Evolutionary conservation across 768 basidiomycete genomes (phyloP).

Genomic region (Sistotremastrum suecicum): DNA sequence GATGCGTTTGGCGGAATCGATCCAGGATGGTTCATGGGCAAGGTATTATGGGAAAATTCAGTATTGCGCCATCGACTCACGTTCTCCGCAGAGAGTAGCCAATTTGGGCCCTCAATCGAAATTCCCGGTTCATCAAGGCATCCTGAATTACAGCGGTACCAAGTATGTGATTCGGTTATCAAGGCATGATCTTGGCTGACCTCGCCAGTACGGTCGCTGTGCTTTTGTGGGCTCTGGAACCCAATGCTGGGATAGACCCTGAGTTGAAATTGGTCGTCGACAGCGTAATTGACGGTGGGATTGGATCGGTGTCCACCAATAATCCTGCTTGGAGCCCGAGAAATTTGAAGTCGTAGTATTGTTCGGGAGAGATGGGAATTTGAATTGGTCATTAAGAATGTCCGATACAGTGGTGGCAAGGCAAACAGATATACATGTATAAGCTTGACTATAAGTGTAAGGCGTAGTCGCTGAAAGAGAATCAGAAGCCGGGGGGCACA

Average conservation of each 20-base stretch:
- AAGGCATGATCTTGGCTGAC: not conserved
- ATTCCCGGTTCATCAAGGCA: constrained; percentile 77
- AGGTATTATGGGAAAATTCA: too few relatives aligned
- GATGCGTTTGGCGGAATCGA: constrained; percentile 14
- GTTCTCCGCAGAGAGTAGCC: too few relatives aligned
- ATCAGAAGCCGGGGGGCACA: constrained; percentile 77
- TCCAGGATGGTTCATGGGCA: constrained; percentile 4
- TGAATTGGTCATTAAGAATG: too few relatives aligned
- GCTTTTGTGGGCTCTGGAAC: constrained; percentile 55
- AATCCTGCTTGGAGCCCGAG: constrained; percentile 38
- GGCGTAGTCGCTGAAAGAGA: not conserved
- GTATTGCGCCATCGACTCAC: too few relatives aligned
- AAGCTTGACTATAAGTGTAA: too few relatives aligned
- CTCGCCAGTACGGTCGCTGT: constrained; percentile 23
- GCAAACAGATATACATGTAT: too few relatives aligned
- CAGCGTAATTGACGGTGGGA: constrained; percentile 47
- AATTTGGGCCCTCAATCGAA: constrained; percentile 50
- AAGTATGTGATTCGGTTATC: constrained; percentile 33
- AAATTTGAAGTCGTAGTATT: not conserved
- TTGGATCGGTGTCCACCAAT: constrained; percentile 38
- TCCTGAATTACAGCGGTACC: constrained; percentile 53
- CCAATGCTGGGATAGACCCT: constrained; percentile 31
- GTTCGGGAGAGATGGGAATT: not conserved
- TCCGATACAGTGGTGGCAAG: too few relatives aligned
- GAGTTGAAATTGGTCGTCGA: constrained; percentile 41